Base-by-base conservation (phyloP, 208 protist genomes). In the Lotmaria passim region DNA sequence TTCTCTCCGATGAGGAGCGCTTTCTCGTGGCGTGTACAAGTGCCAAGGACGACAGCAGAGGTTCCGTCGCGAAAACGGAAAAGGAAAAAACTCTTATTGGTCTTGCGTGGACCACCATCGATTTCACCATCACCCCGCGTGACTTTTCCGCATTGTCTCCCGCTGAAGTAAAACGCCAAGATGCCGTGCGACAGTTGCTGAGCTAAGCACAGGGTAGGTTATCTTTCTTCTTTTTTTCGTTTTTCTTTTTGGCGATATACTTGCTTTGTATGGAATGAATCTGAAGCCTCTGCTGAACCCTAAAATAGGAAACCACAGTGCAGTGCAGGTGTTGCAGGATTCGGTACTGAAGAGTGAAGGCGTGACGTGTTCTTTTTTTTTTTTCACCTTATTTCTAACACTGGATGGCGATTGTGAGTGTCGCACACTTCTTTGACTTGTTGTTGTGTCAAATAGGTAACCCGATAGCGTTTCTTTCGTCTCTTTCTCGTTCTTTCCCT, bases 1-100 rank as follows among this genome's bases (percentile, higher is more conserved):
- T 81, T 60, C 33, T 26, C 3, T 55, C 39, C 5, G 79, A 71
- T 36, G 64, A 64, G 46, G 64, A 58, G 33, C 51, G 51, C 62
- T 88, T 83, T 36, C 7, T 75, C 11, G 43, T 59, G 2, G 60
- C 43, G 5, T 28, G 26, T 23, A 28, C 34, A 23, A 31, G 10
- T 23, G 21, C 4, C 46, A 48, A 3, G 7, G 8, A 30, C 28
- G 23, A 28, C 52, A 53, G 3, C 30, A 44, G 38, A 36, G 52
- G 10, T 10, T 5, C 0, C 17, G 44, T 41, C 53, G 50, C 59
- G 30, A 26, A 19, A 30, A n/a, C 58, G n/a, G 58, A 53, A 31
- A 64, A 64, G 31, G 44, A 64, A 28, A 64, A 28, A n/a, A 30
- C 43, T 14, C 58, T 64, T 30, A 1, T 64, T 5, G 6, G 8